A percentile compares a stretch with the other conserved stretches of the same genome.
Evolutionary conservation across 163 green algal species (phyloP).

Genomic region (Chloromonas sp.): DNA sequence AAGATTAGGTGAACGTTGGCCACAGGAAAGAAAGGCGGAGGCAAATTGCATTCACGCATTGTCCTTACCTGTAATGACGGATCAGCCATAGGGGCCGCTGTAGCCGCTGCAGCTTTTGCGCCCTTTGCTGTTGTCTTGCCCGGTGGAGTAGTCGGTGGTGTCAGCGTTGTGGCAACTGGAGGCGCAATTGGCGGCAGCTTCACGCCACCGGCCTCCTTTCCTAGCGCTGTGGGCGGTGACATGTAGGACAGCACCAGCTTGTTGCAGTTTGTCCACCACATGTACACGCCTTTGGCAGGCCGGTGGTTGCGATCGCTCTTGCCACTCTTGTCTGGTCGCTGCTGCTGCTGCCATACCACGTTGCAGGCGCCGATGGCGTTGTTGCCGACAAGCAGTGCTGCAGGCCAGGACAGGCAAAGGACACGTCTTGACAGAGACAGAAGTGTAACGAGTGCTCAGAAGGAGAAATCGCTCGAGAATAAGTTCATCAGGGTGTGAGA

Average conservation of each 20-base stretch:
- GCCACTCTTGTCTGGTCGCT: constrained; percentile 35
- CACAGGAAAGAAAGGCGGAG: no score
- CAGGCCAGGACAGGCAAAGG: background rate
- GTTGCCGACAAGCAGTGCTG: constrained; percentile 27
- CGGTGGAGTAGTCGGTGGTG: background rate
- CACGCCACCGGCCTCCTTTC: background rate
- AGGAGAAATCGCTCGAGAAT: background rate
- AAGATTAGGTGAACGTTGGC: no score
- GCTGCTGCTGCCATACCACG: constrained; percentile 39
- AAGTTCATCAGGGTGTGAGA: background rate
- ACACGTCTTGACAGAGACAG: background rate
- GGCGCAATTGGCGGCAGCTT: background rate
- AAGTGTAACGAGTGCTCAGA: background rate
- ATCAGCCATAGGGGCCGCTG: background rate
- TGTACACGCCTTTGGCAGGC: constrained; percentile 30
- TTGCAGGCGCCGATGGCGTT: constrained; percentile 6
- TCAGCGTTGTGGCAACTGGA: background rate
- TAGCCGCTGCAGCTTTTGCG: background rate
- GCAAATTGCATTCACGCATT: no score
- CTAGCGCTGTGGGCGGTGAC: background rate
- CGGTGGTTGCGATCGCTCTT: constrained; percentile 37
- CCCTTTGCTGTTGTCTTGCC: background rate
- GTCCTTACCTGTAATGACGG: background rate
- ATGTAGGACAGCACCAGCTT: constrained; percentile 26
- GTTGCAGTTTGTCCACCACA: constrained; percentile 34